Conservation (phyloP, 345 rosid genomes). For the Populus simonii region DNA sequence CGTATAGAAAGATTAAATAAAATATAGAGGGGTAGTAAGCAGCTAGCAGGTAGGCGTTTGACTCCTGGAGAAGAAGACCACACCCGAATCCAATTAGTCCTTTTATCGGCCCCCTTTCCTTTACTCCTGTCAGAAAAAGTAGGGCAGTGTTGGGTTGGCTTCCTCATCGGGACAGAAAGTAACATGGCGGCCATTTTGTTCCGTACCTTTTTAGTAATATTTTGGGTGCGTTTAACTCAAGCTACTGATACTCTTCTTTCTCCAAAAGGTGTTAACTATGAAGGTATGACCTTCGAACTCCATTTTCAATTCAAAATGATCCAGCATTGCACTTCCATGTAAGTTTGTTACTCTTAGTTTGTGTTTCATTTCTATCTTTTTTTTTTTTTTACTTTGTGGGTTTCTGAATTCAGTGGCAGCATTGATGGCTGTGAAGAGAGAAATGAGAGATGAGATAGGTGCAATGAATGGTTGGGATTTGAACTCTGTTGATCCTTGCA, state of each 20-base stretch:
- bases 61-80: slow-evolving; percentile 4
- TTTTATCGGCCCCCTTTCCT: background rate
- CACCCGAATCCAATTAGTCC: background rate
- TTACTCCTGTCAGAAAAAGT: slow-evolving; percentile 15
- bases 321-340: background rate
- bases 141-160: background rate
- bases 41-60: background rate
- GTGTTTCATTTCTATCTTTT: background rate
- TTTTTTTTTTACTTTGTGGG: background rate
- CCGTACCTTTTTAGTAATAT: slow-evolving; percentile 25
- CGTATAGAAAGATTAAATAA: background rate
- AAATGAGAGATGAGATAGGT: slow-evolving; percentile 55
- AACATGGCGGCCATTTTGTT: slow-evolving; percentile 21
- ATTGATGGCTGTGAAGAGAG: slow-evolving; percentile 80
- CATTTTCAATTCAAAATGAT: background rate
- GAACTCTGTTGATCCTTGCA: slow-evolving; percentile 96
- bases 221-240: slow-evolving; percentile 27
- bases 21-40: background rate
- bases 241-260: slow-evolving; percentile 74
- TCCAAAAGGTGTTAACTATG: slow-evolving; percentile 92
- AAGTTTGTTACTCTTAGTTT: background rate
- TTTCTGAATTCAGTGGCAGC: slow-evolving; percentile 59
- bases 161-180: slow-evolving; percentile 28
- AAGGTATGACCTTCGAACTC: slow-evolving; percentile 44
- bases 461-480: slow-evolving; percentile 91